phyloP scores from a whole-genome alignment of 1,139 yeast genomes.

The Nadsonia starkeyi-henricii region DNA sequence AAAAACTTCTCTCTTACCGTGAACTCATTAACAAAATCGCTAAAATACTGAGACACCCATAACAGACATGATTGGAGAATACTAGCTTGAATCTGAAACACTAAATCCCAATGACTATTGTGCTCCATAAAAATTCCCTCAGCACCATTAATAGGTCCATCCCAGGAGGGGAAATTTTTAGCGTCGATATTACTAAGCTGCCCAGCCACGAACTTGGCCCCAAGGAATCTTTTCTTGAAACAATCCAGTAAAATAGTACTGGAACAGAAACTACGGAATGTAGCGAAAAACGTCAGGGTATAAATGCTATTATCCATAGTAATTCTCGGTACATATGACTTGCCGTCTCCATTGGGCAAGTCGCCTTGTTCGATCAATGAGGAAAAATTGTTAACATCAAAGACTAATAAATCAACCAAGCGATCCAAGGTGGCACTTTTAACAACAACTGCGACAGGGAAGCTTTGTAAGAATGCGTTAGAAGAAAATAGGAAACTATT shows the following conservation, averaged over 20 bases:
- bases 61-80: conserved; percentile 64
- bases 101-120: conserved; percentile 38
- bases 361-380: conserved; percentile 32
- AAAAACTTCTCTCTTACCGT: conserved; percentile 47
- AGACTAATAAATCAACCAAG: conserved; percentile 45
- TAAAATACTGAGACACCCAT: conserved; percentile 58
- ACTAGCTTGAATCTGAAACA: conserved; percentile 66
- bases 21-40: conserved; percentile 61
- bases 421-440: conserved; percentile 50
- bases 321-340: conserved; percentile 16
- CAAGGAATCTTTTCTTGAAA: conserved; percentile 38
- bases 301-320: conserved; percentile 47
- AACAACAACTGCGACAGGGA: conserved; percentile 31
- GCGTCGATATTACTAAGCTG: conserved; percentile 26
- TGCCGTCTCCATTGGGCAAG: conserved; percentile 16
- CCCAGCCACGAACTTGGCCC: conserved; percentile 45
- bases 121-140: conserved; percentile 12
- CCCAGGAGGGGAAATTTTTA: conserved; percentile 15
- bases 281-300: conserved; percentile 50
- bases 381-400: conserved; percentile 47
- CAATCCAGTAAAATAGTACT: conserved; percentile 37
- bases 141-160: conserved; percentile 14
- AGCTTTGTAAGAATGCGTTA: background rate
- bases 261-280: conserved; percentile 49
- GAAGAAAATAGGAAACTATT: conserved; percentile 3